Conservation (phyloP, 805 yeast species). For the Yarrowia sp. region DNA sequence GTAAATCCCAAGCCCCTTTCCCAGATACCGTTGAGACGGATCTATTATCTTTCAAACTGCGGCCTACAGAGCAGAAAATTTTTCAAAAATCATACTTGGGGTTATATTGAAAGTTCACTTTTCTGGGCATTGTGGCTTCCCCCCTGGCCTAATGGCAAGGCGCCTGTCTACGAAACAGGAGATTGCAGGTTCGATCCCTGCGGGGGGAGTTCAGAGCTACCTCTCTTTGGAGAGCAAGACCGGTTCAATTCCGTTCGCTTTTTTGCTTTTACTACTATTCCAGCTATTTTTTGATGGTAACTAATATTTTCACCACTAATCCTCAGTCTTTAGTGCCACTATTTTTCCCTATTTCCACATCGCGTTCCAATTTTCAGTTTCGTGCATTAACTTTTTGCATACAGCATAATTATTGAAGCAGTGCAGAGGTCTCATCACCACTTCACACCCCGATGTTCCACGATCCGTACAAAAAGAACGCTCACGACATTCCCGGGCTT, state of each 20-base stretch:
- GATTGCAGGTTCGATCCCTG: constrained; percentile 40
- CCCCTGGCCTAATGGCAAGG: constrained; percentile 39
- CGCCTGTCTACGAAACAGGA: constrained; percentile 40
- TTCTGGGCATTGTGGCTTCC: background rate
- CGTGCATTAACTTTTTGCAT: constrained; percentile 16
- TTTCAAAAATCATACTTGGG: background rate
- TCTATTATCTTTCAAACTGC: background rate
- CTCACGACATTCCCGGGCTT: constrained; percentile 14
- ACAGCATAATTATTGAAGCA: constrained; percentile 10
- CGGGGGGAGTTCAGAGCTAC: constrained; percentile 27
- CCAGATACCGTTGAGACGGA: too few species aligned
- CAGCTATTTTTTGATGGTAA: background rate
- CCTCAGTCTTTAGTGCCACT: too few species aligned
- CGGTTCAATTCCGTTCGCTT: constrained; percentile 31
- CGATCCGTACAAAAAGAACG: constrained; percentile 30
- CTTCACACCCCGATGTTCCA: constrained; percentile 8
- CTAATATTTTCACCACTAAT: background rate
- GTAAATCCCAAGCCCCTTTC: too few species aligned
- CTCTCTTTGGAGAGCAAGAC: constrained; percentile 15
- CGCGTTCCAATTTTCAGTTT: background rate
- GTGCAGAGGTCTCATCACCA: constrained; percentile 27
- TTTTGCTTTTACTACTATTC: background rate
- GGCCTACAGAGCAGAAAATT: background rate
- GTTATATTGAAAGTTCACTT: background rate
- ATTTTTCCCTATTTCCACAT: too few species aligned